Percentiles rank a stretch among this genome's conserved stretches.
Conservation (phyloP, 208 protist species). For the Paratrypanosoma confusum region DNA sequence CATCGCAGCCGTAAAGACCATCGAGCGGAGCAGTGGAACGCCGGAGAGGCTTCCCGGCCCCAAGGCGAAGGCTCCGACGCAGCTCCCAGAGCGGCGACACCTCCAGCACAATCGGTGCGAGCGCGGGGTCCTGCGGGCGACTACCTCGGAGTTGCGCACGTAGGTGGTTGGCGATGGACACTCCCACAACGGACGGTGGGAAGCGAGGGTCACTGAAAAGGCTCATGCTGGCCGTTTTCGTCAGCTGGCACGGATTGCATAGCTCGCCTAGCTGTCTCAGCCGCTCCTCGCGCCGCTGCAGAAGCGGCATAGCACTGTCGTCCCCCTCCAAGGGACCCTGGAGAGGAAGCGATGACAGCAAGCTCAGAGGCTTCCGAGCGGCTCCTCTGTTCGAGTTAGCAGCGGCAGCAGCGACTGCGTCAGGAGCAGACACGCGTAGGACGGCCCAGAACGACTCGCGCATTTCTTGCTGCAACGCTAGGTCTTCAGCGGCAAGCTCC, state of each 20-base stretch:
- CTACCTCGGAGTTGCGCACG: slow-evolving; percentile 1
- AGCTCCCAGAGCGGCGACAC: slow-evolving; percentile 37
- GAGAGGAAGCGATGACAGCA: too few relatives aligned
- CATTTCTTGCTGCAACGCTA: slow-evolving; percentile 23
- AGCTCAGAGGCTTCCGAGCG: too few relatives aligned
- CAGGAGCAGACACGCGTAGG: slow-evolving; percentile 39
- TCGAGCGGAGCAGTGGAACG: too few relatives aligned
- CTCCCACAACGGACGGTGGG: slow-evolving; percentile 7
- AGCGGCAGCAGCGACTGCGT: slow-evolving; percentile 34
- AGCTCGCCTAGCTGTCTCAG: slow-evolving; percentile 1
- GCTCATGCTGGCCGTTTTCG: slow-evolving; percentile 5
- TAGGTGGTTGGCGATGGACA: slow-evolving; percentile 35
- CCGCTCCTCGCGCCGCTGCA: neutral
- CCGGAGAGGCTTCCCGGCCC: too few relatives aligned
- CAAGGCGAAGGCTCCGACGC: slow-evolving; percentile 27
- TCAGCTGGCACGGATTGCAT: neutral
- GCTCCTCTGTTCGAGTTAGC: too few relatives aligned
- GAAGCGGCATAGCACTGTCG: too few relatives aligned
- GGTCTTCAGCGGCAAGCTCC: slow-evolving; percentile 10
- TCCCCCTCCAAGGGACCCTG: too few relatives aligned
- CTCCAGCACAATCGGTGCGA: slow-evolving; percentile 54
- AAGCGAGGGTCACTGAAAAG: neutral
- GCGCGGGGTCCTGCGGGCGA: slow-evolving; percentile 12
- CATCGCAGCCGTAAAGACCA: neutral
- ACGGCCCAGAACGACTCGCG: slow-evolving; percentile 28